Evolutionary conservation across 2,329 filamentous ascomycete genomes (phyloP), one percentile per base, ranked within the genome.

Genomic region (Botrytis porri): DNA sequence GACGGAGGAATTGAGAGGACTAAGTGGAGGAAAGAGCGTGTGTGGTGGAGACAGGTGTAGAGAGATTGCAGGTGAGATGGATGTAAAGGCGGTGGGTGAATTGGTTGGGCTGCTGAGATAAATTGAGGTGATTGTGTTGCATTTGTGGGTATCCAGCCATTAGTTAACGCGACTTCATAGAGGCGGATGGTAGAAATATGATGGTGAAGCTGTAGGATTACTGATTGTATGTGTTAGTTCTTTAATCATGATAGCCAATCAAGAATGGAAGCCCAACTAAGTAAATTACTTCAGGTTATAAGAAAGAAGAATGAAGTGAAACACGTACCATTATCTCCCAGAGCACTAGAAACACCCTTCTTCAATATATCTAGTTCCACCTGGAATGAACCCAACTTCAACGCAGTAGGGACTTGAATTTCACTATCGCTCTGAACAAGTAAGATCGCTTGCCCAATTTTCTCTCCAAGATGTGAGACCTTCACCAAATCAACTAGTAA

Each of bases 181-280:
- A 72, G 62, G 39, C 63, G 70, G 16, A 69, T 69, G 22, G 70
- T n/a, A 35, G 63, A 35, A 25, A 69, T 39, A 12, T 69, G 41
- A 57, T 72, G 71, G 63, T 69, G 71, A 32, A 69, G 57, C 69
- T 61, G 64, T 57, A 72, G 35, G 22, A 69, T 60, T 41, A 69
- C 71, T 69, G 32, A 9, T 62, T n/a, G 25, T 14, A 22, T 10
- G 54, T n/a, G 8, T 72, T 20, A 43, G 29, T 48, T 2, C 6
- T 25, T 32, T 20, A 8, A 18, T 45, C 5, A 48, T 18, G 18
- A 57, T 22, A 20, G 25, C 39, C 6, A 16, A 4, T 7, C 20
- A 45, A 20, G 54, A 5, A 62, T 4, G 25, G 29, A 29, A 29
- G 3, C n/a, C 22, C 10, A 12, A 48, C 22, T 39, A 45, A 20